These are phyloP conservation scores for Aspergillus sp. DNA, from an alignment of 2,329 filamentous ascomycete species.

Conservation along the genomic window DNA sequence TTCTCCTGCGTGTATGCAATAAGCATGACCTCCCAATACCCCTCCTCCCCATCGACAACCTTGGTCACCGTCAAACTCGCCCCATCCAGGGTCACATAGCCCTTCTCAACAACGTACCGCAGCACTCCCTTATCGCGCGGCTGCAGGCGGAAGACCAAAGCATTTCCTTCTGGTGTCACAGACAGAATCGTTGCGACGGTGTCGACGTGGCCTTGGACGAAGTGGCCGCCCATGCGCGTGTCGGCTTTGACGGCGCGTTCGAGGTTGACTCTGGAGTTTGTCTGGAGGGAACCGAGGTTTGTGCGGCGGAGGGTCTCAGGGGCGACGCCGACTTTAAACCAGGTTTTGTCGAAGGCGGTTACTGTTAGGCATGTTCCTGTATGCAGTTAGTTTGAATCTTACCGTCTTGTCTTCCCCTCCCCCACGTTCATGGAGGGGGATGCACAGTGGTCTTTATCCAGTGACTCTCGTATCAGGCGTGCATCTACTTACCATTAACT, in stretches of 20 bases:
- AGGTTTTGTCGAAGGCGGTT: constrained; percentile 56
- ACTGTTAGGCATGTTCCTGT: constrained; percentile 80
- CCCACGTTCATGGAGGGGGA: neutral
- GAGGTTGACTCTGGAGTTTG: constrained; percentile 72
- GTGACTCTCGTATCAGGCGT: neutral
- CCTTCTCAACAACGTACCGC: constrained; percentile 91
- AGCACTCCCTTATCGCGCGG: constrained; percentile 64
- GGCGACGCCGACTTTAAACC: constrained; percentile 88
- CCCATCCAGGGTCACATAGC: constrained; percentile 88
- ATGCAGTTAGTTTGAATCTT: neutral
- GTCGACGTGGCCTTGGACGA: constrained; percentile 96
- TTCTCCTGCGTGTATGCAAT: constrained; percentile 94
- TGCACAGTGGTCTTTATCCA: no score
- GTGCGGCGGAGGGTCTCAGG: constrained; percentile 94
- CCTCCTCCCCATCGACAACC: constrained; percentile 71
- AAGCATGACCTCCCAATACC: constrained; percentile 93
- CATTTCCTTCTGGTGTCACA: constrained; percentile 77
- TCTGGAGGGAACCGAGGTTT: constrained; percentile 70
- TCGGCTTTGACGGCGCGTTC: constrained; percentile 86
- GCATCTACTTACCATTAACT: constrained; percentile 62
- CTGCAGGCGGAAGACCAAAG: constrained; percentile 75
- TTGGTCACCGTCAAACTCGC: constrained; percentile 87
- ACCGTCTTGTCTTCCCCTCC: neutral
- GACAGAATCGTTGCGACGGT: constrained; percentile 70
- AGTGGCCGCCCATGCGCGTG: constrained; percentile 96